Evolutionary conservation across 2,329 filamentous ascomycete species (phyloP).

Genomic region (Uncinocarpus reesii): DNA sequence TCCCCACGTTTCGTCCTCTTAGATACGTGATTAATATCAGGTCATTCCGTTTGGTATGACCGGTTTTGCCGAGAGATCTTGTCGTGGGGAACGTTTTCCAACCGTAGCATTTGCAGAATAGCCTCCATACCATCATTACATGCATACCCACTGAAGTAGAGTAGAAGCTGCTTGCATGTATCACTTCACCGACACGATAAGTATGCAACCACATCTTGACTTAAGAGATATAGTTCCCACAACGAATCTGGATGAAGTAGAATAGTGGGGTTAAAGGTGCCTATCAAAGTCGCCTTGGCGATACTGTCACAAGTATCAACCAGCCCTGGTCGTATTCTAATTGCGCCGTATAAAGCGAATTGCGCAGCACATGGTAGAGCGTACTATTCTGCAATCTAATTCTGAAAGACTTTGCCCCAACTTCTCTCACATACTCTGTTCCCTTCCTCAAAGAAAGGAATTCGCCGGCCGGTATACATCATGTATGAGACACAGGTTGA

Average conservation of each 20-base stretch:
- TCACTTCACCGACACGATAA: background rate
- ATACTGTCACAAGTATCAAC: background rate
- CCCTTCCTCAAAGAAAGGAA: background rate
- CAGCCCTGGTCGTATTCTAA: background rate
- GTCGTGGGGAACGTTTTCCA: background rate
- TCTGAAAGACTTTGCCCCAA: background rate
- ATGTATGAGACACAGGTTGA: background rate
- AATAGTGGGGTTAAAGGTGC: background rate
- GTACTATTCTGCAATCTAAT: background rate
- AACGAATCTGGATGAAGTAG: background rate
- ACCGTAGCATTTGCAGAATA: background rate
- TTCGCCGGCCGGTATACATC: background rate
- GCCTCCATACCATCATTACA: background rate
- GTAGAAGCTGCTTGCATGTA: background rate
- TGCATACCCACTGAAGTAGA: background rate
- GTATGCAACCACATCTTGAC: background rate
- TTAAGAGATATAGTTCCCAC: background rate
- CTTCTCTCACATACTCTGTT: background rate
- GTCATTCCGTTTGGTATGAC: background rate
- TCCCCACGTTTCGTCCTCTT: slow-evolving; percentile 3
- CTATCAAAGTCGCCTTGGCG: background rate
- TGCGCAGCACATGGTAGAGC: background rate
- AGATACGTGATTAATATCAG: background rate
- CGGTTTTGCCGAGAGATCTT: background rate
- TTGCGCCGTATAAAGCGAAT: slow-evolving; percentile 3